Percentiles rank a stretch among this genome's conserved stretches.
Evolutionary conservation across 2,329 filamentous ascomycete genomes (phyloP).

Genomic region (Cadophora sp.): DNA sequence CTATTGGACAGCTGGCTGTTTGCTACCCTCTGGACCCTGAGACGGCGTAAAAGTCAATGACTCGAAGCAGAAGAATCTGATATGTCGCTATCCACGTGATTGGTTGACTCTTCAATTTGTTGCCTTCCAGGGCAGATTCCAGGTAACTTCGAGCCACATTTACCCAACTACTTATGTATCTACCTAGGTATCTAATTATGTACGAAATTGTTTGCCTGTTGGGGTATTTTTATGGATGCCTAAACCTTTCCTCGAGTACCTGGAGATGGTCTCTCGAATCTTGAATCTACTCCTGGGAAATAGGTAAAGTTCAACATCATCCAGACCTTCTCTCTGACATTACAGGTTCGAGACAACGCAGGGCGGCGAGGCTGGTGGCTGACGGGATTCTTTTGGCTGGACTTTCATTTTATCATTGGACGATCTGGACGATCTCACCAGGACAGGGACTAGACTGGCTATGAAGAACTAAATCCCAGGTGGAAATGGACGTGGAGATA

Average conservation of each 20-base stretch:
- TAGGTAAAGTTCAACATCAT: not conserved
- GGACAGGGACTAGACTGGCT: not conserved
- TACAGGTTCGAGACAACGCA: slow-evolving; percentile 12
- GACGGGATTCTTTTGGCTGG: slow-evolving; percentile 16
- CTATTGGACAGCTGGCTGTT: slow-evolving; percentile 13
- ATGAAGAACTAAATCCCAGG: not conserved
- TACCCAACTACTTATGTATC: too few species aligned
- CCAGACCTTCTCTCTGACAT: slow-evolving; percentile 1
- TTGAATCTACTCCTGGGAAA: not conserved
- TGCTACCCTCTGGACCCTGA: slow-evolving; percentile 13
- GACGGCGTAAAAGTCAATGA: slow-evolving; percentile 18
- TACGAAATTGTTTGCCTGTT: not conserved
- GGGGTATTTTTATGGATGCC: not conserved
- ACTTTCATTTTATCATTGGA: not conserved
- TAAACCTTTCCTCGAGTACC: not conserved
- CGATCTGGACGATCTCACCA: not conserved
- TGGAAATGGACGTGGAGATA: slow-evolving; percentile 3
- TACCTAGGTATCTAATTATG: too few species aligned
- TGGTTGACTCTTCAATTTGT: not conserved
- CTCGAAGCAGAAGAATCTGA: slow-evolving; percentile 11
- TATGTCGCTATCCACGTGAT: not conserved
- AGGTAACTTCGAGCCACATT: not conserved
- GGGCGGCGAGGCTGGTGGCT: slow-evolving; percentile 29
- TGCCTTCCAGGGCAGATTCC: slow-evolving; percentile 3
- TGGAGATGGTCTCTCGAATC: not conserved